Evolutionary conservation across 345 rosid genomes (phyloP).

Genomic region (Dipteronia dyeriana): DNA sequence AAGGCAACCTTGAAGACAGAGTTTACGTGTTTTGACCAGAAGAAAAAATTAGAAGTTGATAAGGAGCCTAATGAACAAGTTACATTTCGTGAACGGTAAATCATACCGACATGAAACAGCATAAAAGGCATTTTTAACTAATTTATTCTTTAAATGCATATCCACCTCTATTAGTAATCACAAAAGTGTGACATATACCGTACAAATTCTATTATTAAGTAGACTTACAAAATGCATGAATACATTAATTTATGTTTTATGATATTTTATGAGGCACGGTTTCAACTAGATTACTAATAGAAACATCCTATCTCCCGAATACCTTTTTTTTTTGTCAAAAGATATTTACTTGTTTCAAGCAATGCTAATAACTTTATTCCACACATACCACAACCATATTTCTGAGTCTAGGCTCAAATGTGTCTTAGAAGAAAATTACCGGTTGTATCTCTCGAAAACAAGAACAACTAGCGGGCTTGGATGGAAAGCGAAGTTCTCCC

Average conservation of each 20-base stretch:
- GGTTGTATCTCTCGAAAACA: constrained; percentile 73
- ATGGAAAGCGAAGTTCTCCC: constrained; percentile 90
- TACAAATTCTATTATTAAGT: neutral
- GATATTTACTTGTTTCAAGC: neutral
- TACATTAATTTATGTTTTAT: neutral
- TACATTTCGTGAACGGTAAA: neutral
- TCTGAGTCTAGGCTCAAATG: neutral
- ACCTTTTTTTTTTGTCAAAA: neutral
- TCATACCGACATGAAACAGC: neutral
- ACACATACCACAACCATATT: neutral
- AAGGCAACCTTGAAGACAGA: neutral
- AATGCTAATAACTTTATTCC: neutral
- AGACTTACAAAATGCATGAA: neutral
- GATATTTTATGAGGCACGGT: neutral
- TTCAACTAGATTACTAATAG: neutral
- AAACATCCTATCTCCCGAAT: neutral
- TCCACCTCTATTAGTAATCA: neutral
- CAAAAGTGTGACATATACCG: neutral
- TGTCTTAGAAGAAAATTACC: constrained; percentile 37
- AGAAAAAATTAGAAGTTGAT: neutral
- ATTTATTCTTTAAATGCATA: neutral
- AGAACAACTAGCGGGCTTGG: constrained; percentile 84
- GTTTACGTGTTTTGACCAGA: neutral
- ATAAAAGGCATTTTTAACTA: neutral
- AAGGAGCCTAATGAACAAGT: neutral